Percentiles rank a stretch among this genome's conserved stretches.
phyloP scores from a whole-genome alignment of 1,284 basidiomycete genomes.

The Ceratobasidium sp. region DNA sequence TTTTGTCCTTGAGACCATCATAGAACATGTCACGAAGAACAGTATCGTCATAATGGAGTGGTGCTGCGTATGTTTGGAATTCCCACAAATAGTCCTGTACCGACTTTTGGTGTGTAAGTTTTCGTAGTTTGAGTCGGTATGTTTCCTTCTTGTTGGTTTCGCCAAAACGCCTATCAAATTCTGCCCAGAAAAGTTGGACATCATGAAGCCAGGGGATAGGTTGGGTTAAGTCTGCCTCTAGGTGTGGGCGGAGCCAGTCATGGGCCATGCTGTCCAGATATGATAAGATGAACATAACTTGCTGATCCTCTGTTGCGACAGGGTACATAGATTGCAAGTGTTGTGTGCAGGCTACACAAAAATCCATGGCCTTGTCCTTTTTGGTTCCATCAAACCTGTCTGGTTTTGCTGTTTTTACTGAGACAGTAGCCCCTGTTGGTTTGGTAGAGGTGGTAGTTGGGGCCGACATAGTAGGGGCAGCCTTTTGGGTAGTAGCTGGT shows the following conservation, averaged over 20 bases:
- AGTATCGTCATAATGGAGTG: neutral
- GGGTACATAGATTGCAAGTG: neutral
- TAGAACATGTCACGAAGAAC: neutral
- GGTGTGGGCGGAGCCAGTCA: neutral
- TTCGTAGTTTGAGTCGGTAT: neutral
- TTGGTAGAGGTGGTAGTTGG: too few relatives aligned
- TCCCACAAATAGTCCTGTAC: constrained; percentile 8
- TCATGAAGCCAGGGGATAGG: neutral
- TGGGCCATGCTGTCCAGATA: neutral
- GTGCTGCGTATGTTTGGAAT: neutral
- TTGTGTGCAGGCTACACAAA: neutral
- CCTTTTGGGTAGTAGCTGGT: too few relatives aligned
- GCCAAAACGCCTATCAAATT: neutral
- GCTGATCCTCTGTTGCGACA: neutral
- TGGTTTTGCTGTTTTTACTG: neutral
- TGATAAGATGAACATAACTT: neutral
- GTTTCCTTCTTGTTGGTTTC: neutral
- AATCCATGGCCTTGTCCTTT: neutral
- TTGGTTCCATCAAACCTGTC: neutral
- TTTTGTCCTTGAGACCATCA: neutral
- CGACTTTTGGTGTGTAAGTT: neutral
- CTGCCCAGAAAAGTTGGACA: neutral
- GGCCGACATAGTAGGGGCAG: too few relatives aligned
- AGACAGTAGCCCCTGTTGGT: too few relatives aligned
- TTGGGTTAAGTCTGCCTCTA: neutral